These are phyloP conservation scores for Gaultheria prostrata DNA, from an alignment of 148 eudicot species.

Conservation along the genomic window DNA sequence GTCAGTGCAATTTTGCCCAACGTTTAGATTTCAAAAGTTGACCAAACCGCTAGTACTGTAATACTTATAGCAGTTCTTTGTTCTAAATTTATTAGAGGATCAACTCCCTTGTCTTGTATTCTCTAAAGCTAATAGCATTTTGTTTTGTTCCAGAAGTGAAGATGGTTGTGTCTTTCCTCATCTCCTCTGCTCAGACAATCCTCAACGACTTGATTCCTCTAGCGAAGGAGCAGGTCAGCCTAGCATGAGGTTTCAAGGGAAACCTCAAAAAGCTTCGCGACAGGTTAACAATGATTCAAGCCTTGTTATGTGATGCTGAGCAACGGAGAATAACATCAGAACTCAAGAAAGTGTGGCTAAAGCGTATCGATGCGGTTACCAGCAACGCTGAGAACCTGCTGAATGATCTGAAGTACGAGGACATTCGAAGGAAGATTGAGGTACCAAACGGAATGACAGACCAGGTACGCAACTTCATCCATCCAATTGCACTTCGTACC, in stretches of 20 bases:
- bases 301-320: neutral
- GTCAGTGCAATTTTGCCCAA: no score
- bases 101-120: neutral
- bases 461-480: neutral
- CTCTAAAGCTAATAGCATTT: neutral
- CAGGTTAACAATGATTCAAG: neutral
- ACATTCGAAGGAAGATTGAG: neutral
- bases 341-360: neutral
- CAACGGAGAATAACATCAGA: neutral
- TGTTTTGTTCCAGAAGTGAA: neutral
- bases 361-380: neutral
- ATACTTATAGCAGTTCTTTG: neutral
- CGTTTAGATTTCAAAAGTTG: no score
- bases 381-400: constrained; percentile 8
- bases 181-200: neutral
- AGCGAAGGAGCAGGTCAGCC: neutral
- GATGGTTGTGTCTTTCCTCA: neutral
- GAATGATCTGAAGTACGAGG: constrained; percentile 8
- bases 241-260: neutral
- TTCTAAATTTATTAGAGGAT: neutral
- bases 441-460: neutral
- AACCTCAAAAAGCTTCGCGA: neutral
- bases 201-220: neutral
- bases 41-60: no score
- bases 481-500: neutral